phyloP scores from a whole-genome alignment of 202 grass and related monocot species.

The Carex sylvatica region DNA sequence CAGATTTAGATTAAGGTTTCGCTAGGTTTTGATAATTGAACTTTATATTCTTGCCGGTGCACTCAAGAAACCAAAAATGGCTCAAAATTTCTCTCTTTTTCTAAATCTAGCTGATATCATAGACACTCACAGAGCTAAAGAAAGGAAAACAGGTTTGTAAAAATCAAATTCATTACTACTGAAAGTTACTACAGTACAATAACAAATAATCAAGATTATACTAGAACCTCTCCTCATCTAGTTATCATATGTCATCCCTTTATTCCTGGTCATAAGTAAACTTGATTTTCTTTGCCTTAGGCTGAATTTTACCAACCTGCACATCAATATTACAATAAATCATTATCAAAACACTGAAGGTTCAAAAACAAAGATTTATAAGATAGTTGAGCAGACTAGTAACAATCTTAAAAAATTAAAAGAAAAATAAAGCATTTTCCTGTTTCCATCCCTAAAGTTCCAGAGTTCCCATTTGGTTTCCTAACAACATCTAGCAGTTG shows the following conservation, averaged over 20 bases:
- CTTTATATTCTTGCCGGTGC: not conserved
- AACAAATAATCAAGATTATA: slow-evolving; percentile 3
- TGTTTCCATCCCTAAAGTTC: not conserved
- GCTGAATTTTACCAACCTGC: slow-evolving; percentile 60
- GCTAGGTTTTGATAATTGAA: not conserved
- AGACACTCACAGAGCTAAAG: not conserved
- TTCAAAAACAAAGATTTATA: not conserved
- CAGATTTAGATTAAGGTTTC: not conserved
- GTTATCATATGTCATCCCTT: not conserved
- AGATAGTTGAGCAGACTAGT: not conserved
- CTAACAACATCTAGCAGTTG: not conserved
- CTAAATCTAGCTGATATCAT: not conserved
- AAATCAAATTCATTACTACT: not conserved
- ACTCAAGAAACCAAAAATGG: not conserved
- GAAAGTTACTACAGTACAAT: slow-evolving; percentile 9
- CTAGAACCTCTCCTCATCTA: not conserved
- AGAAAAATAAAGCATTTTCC: slow-evolving; percentile 3
- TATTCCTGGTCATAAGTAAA: slow-evolving; percentile 62
- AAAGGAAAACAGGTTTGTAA: not conserved
- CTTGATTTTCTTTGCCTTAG: slow-evolving; percentile 72
- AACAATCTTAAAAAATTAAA: not conserved
- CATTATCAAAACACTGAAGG: slow-evolving; percentile 11
- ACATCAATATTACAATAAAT: slow-evolving; percentile 6
- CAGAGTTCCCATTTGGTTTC: not conserved
- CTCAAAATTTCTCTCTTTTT: not conserved